Evolutionary conservation across 495 filamentous ascomycete species (phyloP), one percentile per base, ranked within the genome.

Genomic region (Cercophora sp.): DNA sequence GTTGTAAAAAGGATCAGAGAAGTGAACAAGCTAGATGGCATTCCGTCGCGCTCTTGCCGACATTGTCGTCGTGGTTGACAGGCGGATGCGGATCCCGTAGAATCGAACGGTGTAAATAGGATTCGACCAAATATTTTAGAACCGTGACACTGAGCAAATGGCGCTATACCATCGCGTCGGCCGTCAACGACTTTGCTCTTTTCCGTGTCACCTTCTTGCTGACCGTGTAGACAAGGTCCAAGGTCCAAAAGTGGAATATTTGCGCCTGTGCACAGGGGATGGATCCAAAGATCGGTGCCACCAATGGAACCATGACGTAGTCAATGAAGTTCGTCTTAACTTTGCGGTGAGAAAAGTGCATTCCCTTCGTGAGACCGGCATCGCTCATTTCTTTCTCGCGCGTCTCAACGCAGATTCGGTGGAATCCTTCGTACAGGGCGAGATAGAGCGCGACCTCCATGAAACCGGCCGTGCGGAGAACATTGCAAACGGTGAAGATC

Each of bases 171-270:
- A 76, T 63, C 20, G 69, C 61, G 22, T 61, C 66, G 9, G 57
- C 63, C 4, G 65, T 63, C 29, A 74, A 45, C 8, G 75, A 76
- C 37, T 75, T 75, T n/a, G 66, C 71, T 49, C 74, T 60, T 61
- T 69, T 64, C 47, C 75, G 64, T 5, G 71, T 74, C 2, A 73
- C 75, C 64, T 86, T 87, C 69, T 82, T 81, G 63, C 80, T 85
- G 51, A 86, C 83, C 3, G 77, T 74, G 66, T 86, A 87, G 16
- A 82, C 80, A 51, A 87, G 54, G 45, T 82, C 72, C 27, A 84
- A 64, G 0, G 83, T 86, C 74, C 80, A 85, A 60, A 87, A 83
- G 59, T 87, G 84, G 50, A 71, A 77, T 43, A 86, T 62, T 37
- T 84, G 79, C 1, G 84, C 84, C 26, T 86, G 79, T 4, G 78